Conservation (phyloP, 345 rosid species). For the Salix koriyanagi region DNA sequence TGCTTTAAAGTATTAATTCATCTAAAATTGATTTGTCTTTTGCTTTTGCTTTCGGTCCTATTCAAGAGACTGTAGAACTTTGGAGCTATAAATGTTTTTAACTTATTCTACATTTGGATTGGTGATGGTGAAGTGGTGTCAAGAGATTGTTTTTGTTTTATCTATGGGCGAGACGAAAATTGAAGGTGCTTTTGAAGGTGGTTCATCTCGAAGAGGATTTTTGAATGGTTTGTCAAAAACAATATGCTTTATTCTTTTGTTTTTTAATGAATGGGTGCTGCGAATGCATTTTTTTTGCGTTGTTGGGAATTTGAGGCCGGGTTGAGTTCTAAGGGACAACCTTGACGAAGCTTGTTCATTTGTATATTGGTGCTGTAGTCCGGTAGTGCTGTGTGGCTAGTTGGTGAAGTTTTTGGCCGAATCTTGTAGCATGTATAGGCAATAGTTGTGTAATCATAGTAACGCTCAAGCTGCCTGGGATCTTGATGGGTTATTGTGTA, state of each 20-base stretch:
- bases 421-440: not conserved
- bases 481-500: not conserved
- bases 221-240: not conserved
- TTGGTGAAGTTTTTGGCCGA: not conserved
- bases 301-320: not conserved
- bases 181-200: no score
- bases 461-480: not conserved
- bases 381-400: not conserved
- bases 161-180: not conserved
- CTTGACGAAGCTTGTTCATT: not conserved
- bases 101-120: not conserved
- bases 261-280: not conserved
- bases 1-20: not conserved
- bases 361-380: not conserved
- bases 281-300: not conserved
- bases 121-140: not conserved
- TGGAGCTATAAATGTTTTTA: not conserved
- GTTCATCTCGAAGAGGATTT: not conserved
- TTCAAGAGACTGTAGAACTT: not conserved
- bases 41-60: not conserved
- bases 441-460: not conserved
- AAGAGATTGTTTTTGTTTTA: not conserved
- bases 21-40: not conserved
- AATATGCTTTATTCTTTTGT: not conserved
- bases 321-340: not conserved